Percentiles rank a stretch among this genome's conserved stretches.
Conservation (phyloP, 208 protist species). For the Crithidia sp. region DNA sequence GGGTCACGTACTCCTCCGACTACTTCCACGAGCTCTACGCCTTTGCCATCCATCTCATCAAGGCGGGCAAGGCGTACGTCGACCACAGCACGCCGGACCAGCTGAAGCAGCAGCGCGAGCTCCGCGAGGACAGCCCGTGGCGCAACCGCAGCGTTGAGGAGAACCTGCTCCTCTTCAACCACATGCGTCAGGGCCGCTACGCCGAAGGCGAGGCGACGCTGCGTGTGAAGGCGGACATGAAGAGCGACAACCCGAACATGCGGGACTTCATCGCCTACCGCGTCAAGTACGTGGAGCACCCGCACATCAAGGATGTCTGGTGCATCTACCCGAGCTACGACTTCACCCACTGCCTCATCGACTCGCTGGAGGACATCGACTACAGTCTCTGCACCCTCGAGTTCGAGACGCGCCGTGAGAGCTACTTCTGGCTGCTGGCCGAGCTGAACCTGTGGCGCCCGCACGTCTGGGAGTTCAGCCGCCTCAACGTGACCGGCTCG, state of each 20-base stretch:
- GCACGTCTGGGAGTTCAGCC: slow-evolving; percentile 98
- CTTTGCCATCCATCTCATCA: slow-evolving; percentile 98
- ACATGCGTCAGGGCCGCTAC: slow-evolving; percentile 95
- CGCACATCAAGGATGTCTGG: slow-evolving; percentile 95
- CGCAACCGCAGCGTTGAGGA: slow-evolving; percentile 92
- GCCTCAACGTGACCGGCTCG: slow-evolving; percentile 97
- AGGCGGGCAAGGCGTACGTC: slow-evolving; percentile 97
- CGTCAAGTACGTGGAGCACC: slow-evolving; percentile 97
- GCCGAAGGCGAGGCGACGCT: slow-evolving; percentile 97
- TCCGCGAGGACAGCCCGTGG: slow-evolving; percentile 89
- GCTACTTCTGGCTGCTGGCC: slow-evolving; percentile 97
- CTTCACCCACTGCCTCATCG: slow-evolving; percentile 99
- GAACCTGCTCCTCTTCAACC: slow-evolving; percentile 91
- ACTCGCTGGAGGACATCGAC: slow-evolving; percentile 99
- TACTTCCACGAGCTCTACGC: slow-evolving; percentile 99
- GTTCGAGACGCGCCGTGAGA: slow-evolving; percentile 98
- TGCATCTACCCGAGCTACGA: slow-evolving; percentile 99
- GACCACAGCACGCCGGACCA: slow-evolving; percentile 97
- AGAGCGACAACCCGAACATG: slow-evolving; percentile 97
- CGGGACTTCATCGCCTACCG: slow-evolving; percentile 99
- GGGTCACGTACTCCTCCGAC: slow-evolving; percentile 98
- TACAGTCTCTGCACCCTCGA: slow-evolving; percentile 99
- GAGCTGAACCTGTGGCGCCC: slow-evolving; percentile 92
- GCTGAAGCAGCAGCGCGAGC: slow-evolving; percentile 91
- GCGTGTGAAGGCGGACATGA: slow-evolving; percentile 99